Evolutionary conservation across 2,329 filamentous ascomycete species (phyloP).

Genomic region (Calonectria hawksworthii): DNA sequence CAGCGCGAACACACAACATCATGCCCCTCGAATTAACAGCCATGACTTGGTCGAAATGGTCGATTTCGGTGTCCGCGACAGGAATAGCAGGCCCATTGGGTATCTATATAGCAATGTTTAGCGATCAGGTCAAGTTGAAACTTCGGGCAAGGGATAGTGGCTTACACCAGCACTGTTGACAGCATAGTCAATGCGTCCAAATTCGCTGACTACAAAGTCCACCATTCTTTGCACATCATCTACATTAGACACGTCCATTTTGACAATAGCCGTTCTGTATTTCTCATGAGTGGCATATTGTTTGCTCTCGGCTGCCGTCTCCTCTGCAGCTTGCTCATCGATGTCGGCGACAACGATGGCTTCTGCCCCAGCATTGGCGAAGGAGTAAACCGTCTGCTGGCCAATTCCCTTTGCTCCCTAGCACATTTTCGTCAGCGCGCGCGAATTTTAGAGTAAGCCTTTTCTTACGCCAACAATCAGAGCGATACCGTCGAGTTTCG

Average conservation of each 20-base stretch:
- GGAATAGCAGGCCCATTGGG: neutral
- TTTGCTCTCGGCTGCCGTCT: neutral
- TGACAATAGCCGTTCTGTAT: neutral
- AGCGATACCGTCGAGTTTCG: neutral
- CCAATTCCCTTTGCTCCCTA: constrained; percentile 3
- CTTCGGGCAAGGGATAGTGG: neutral
- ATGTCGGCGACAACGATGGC: neutral
- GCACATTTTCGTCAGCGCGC: neutral
- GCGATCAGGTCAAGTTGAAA: neutral
- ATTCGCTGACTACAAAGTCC: neutral
- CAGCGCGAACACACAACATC: neutral
- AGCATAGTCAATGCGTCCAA: neutral
- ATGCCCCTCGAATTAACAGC: neutral
- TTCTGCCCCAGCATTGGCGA: neutral
- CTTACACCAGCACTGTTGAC: constrained; percentile 4
- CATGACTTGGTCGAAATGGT: neutral
- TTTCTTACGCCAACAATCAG: neutral
- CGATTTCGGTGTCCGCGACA: neutral
- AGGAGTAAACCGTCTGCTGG: neutral
- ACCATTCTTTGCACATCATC: neutral
- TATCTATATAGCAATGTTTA: neutral
- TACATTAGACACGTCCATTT: neutral
- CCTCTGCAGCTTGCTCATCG: neutral
- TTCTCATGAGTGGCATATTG: neutral
- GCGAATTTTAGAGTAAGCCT: neutral